Evolutionary conservation across 441 rosid genomes (phyloP).

Genomic region (Adansonia madagascariensis): DNA sequence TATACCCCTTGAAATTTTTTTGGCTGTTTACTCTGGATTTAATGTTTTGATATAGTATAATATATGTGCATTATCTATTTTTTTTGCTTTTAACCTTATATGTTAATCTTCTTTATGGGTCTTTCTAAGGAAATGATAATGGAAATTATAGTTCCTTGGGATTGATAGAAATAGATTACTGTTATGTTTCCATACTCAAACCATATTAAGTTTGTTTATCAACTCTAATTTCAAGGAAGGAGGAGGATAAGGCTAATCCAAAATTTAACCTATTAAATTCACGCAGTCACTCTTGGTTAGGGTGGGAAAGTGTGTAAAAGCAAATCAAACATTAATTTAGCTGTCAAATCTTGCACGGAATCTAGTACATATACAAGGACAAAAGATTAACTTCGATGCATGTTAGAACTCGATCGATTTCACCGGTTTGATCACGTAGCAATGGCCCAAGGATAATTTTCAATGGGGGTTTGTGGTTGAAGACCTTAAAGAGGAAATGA

Average conservation of each 20-base stretch:
- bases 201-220: not conserved
- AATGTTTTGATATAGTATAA: slow-evolving; percentile 54
- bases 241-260: not conserved
- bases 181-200: no score
- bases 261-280: no score
- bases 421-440: not conserved
- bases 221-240: not conserved
- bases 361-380: not conserved
- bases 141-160: slow-evolving; percentile 27
- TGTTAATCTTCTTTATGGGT: slow-evolving; percentile 33
- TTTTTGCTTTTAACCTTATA: slow-evolving; percentile 34
- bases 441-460: not conserved
- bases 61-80: slow-evolving; percentile 50
- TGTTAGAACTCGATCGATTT: slow-evolving; percentile 32
- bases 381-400: slow-evolving; percentile 1
- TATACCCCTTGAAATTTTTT: slow-evolving; percentile 46
- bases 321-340: slow-evolving; percentile 3
- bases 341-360: slow-evolving; percentile 33
- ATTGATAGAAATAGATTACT: no score
- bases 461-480: not conserved
- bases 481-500: not conserved
- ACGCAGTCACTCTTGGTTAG: no score
- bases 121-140: slow-evolving; percentile 39
- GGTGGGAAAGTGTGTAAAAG: not conserved
- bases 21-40: slow-evolving; percentile 35